These are phyloP conservation scores for Xylaria nigripes DNA, from an alignment of 495 filamentous ascomycete genomes.

Conservation along the genomic window DNA sequence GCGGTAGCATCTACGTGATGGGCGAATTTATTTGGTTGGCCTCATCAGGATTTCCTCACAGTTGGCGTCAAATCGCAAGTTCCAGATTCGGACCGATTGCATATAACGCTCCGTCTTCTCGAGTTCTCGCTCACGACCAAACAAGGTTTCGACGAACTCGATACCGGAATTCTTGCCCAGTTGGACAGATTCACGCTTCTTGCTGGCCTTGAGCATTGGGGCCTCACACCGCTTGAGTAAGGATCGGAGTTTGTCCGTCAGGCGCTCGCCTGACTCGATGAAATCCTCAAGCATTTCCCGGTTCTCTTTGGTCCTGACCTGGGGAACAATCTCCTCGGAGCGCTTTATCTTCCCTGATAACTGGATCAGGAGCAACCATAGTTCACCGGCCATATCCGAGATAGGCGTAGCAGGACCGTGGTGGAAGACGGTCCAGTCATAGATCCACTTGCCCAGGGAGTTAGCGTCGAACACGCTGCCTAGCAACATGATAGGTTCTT, in stretches of 20 bases:
- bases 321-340: conserved; percentile 69
- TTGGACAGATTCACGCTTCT: conserved; percentile 55
- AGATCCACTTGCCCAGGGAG: conserved; percentile 97
- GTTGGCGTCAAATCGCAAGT: conserved; percentile 91
- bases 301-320: conserved; percentile 62
- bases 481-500: conserved; percentile 83
- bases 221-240: conserved; percentile 85
- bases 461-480: conserved; percentile 97
- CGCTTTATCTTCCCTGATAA: conserved; percentile 94
- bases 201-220: conserved; percentile 64
- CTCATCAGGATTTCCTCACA: conserved; percentile 80
- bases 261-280: conserved; percentile 78
- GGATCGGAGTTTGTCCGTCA: conserved; percentile 79
- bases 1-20: conserved; percentile 12
- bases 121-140: conserved; percentile 84
- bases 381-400: conserved; percentile 83
- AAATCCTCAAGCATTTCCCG: conserved; percentile 84
- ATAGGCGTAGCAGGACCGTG: conserved; percentile 80
- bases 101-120: conserved; percentile 94
- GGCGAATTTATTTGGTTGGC: conserved; percentile 37
- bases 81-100: conserved; percentile 87
- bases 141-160: conserved; percentile 96
- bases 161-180: conserved; percentile 90
- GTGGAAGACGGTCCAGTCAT: conserved; percentile 97
- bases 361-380: conserved; percentile 93